Base-by-base conservation (phyloP, 1,139 yeast genomes). In the Sugiyamaella pinicola region DNA sequence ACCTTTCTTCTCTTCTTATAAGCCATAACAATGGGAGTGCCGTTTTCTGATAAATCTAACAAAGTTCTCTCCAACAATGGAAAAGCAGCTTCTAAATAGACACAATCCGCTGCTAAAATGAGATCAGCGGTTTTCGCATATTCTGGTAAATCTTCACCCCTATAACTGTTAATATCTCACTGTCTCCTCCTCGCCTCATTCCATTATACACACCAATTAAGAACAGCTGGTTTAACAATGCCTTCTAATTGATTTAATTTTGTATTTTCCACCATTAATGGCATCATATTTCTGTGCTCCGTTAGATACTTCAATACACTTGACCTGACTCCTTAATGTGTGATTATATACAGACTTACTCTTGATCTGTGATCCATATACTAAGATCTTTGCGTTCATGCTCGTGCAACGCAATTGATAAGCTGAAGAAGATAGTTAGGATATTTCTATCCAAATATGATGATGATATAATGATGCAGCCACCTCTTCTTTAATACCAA, bases 91-190 rank as follows among this genome's bases (percentile, higher is more conserved):
- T 79, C 84, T 21, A 77, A 66, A 56, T 80, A 80, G 7, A 80
- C 84, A 63, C 84, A 79, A 62, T 80, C 84, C 0, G 84, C 84
- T 2, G 83, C 84, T 33, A 80, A 62, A 1, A 80, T 67, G 7
- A 79, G 65, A 63, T 79, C 83, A 1, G 74, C 70, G 2, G 58
- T 60, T 18, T 68, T 65, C 24, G 73, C 70, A 49, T 66, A 69
- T 2, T 59, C 69, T 2, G 78, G 77, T 26, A 77, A 59, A 0
- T 69, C 69, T 21, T 71, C 73, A 1, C 83, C 82, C 77, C 69
- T 61, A 31, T 2, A 24, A 18, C 7, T 18, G 44, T 49, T 50
- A 53, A 53, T 12, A 28, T 24, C 44, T n/a, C n/a, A n/a, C n/a
- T n/a, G n/a, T n/a, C n/a, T n/a, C n/a, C n/a, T n/a, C n/a, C n/a